Conservation (phyloP, 108 stramenopile species). For the Skeletonema grethae region DNA sequence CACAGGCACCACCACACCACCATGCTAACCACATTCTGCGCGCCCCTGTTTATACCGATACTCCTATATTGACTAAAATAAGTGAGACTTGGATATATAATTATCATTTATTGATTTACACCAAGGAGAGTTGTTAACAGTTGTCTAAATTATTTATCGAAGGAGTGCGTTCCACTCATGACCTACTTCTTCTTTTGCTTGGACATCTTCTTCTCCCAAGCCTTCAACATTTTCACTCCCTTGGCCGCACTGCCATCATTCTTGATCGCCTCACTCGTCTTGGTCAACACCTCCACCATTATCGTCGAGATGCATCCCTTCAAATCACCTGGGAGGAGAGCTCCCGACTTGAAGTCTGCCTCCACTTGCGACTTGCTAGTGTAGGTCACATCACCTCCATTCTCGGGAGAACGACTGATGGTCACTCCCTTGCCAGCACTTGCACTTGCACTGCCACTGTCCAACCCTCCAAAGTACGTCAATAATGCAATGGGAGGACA, state of each 20-base stretch:
- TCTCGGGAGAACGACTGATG: constrained; percentile 75
- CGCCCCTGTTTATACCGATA: no score
- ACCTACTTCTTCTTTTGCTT: constrained; percentile 72
- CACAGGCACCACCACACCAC: no score
- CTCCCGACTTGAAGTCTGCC: constrained; percentile 79
- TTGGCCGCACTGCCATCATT: constrained; percentile 78
- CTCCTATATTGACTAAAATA: no score
- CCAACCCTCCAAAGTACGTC: constrained; percentile 58
- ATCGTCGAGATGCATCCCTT: constrained; percentile 80
- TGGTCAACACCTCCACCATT: constrained; percentile 86
- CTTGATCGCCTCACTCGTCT: constrained; percentile 85
- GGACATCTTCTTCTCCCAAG: constrained; percentile 79
- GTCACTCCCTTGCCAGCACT: constrained; percentile 49
- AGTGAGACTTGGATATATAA: no score
- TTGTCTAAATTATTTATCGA: no score
- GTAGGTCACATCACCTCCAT: constrained; percentile 90
- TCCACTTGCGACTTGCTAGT: constrained; percentile 68
- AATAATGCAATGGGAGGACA: constrained; percentile 87
- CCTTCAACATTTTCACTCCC: constrained; percentile 85
- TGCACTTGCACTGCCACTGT: constrained; percentile 16
- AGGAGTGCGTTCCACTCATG: no score
- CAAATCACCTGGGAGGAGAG: constrained; percentile 96
- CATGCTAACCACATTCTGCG: no score
- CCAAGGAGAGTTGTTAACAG: no score
- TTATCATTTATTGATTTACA: no score